phyloP scores from a whole-genome alignment of 1,139 yeast genomes.

The Saccharomyces uvarum region DNA sequence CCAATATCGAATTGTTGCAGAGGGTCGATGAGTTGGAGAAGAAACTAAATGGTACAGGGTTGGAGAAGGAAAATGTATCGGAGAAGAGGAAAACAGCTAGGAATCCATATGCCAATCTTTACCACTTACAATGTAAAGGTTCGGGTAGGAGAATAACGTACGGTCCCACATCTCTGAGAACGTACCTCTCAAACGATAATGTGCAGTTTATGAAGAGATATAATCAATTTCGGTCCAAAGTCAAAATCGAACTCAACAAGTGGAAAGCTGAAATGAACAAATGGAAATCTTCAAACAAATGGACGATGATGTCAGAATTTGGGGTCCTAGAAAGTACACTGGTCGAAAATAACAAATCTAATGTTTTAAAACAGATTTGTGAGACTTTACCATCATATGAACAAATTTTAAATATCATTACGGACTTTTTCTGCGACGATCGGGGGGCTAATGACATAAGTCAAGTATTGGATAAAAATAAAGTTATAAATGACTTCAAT shows the following conservation, averaged over 20 bases:
- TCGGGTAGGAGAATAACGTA: slow-evolving; percentile 17
- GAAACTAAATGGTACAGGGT: not conserved
- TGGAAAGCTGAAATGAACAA: slow-evolving; percentile 15
- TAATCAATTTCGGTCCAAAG: slow-evolving; percentile 20
- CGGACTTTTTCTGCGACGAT: slow-evolving; percentile 15
- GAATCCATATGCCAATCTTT: slow-evolving; percentile 17
- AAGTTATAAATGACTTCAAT: slow-evolving; percentile 19
- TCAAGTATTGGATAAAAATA: slow-evolving; percentile 18
- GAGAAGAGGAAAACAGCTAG: not conserved
- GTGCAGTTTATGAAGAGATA: slow-evolving; percentile 18
- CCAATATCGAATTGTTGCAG: slow-evolving; percentile 1
- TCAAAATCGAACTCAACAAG: slow-evolving; percentile 17
- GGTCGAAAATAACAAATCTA: not conserved
- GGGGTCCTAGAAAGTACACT: slow-evolving; percentile 3
- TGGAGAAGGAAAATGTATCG: not conserved
- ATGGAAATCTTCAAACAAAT: slow-evolving; percentile 1
- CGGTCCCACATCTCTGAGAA: slow-evolving; percentile 27
- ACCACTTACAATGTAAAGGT: slow-evolving; percentile 12
- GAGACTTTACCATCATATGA: slow-evolving; percentile 22
- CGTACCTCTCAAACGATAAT: slow-evolving; percentile 15
- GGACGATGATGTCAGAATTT: slow-evolving; percentile 5
- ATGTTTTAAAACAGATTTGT: slow-evolving; percentile 13
- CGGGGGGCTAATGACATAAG: slow-evolving; percentile 15
- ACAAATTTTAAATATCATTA: slow-evolving; percentile 10
- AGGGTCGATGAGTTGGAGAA: slow-evolving; percentile 3